These are phyloP conservation scores for Diaporthe destruens DNA, from an alignment of 2,329 filamentous ascomycete genomes.

Conservation along the genomic window DNA sequence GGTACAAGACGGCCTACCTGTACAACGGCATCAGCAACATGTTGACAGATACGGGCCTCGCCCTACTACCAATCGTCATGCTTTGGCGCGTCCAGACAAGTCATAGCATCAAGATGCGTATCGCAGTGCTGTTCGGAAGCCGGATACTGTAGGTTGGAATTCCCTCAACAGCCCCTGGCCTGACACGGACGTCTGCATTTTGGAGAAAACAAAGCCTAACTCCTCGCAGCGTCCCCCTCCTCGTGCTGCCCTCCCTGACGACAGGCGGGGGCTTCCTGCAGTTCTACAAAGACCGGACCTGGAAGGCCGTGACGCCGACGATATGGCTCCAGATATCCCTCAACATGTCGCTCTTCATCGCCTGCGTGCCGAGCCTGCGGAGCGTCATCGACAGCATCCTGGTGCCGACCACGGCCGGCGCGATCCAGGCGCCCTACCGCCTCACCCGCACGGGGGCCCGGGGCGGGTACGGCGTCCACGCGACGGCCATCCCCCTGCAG, in stretches of 20 bases:
- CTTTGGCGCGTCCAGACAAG: conserved; percentile 1
- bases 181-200: too few relatives aligned
- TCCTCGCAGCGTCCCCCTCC: not conserved
- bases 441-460: not conserved
- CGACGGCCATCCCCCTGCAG: not conserved
- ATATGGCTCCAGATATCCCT: not conserved
- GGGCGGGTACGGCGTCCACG: not conserved
- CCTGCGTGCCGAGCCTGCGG: not conserved
- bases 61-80: not conserved
- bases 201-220: too few relatives aligned
- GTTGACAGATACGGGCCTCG: not conserved
- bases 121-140: conserved; percentile 2
- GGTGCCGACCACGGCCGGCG: not conserved
- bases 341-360: conserved; percentile 2
- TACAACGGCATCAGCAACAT: not conserved
- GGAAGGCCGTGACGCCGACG: not conserved
- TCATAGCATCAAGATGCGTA: not conserved
- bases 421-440: not conserved
- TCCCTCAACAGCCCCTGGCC: too few relatives aligned
- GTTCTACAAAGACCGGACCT: not conserved
- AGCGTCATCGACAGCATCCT: not conserved
- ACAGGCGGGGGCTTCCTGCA: not conserved
- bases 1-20: not conserved
- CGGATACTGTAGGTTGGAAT: not conserved
- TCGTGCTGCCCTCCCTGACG: not conserved